Evolutionary conservation across 768 basidiomycete species (phyloP), one percentile per base, ranked within the genome.

Genomic region (Phlebiopsis flavidoalba): DNA sequence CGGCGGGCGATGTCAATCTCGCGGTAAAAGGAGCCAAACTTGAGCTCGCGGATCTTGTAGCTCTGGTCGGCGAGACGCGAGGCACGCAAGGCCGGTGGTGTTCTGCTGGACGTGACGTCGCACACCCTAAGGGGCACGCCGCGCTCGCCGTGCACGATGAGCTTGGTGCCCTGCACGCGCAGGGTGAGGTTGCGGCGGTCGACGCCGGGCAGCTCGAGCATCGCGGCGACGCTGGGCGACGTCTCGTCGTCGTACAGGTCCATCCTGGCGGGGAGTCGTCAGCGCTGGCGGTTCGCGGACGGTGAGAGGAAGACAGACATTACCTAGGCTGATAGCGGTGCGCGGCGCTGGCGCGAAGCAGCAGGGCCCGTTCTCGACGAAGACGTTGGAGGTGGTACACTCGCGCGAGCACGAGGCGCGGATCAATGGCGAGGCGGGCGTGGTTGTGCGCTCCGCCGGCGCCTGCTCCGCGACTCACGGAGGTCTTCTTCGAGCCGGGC

Each of bases 191-290:
- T 71, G 21, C 74, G 71, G 19, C 69, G 66, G 31, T 71, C 71
- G 57, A 79, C 65, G 19, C 77, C 77, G 17, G 77, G 77, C 17
- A 79, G 69, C 58, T 79, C 77, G 8, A 79, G 68, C 1, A 66
- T 65, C 7, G 78, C 77, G 17, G 67, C 70, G 47, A 77, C 66
- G 51, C 68, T 66, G 4, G 72, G 68, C 14, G 66, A 70, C 0
- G 66, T 61, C 0, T 73, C 70, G 46, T 76, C 73, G 62, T 79
- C 76, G 57, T 68, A 78, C 24, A 79, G 31, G 57, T 79, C 77
- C 59, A 77, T 71, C 48, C 77, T 79, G 59, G 33, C 24, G 54
- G 36, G 24, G 3, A 1, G 21, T 12, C 35, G 22, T n/a, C 10
- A 11, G 10, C 5, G n/a, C n/a, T n/a, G 3, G 31, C 31, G 12